Evolutionary conservation across 2,329 filamentous ascomycete genomes (phyloP), one percentile per base, ranked within the genome.

Genomic region (Scolecobasidium constrictum): DNA sequence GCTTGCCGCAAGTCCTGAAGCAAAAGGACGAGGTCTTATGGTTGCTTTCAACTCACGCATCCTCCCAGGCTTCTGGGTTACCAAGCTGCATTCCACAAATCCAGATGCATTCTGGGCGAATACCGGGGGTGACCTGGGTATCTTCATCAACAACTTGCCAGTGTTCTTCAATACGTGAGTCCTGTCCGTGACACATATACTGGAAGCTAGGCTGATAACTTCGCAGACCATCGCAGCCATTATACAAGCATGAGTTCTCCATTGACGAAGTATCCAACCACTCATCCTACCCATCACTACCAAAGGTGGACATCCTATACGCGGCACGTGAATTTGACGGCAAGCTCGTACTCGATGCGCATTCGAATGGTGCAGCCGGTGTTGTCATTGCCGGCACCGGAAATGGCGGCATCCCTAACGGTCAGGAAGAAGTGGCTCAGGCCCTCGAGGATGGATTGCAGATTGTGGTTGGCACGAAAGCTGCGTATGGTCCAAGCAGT

Each of bases 301-400:
- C 53, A 0, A 55, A 56, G 43, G 52, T 57, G n/a, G 52, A 57
- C 33, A 57, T 56, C 5, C 48, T 56, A 13, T 57, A 56, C 31
- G 53, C 53, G 1, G 54, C 54, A 2, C 53, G 54, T 18, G 51
- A 53, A 36, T 57, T 57, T 9, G 51, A 55, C 34, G 55, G 54
- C 1, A 53, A 48, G 21, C 44, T 56, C 1, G 49, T 53, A 3
- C 47, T 55, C 3, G 40, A 56, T 28, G 50, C 53, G 3, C 50
- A 52, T 3, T 40, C 46, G 2, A 55, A 56, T 20, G 52, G 54
- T 3, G 54, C 54, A 0, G 12, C 47, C 2, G 55, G 55, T 4
- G 49, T 57, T 2, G 50, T 57, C 1, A 54, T 56, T 15, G 55
- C 55, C 1, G 53, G 53, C 0, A 54, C 54, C 1, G 54, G 55